These are phyloP conservation scores for Aeschynomene evenia DNA, from an alignment of 306 rosid species.

Conservation along the genomic window DNA sequence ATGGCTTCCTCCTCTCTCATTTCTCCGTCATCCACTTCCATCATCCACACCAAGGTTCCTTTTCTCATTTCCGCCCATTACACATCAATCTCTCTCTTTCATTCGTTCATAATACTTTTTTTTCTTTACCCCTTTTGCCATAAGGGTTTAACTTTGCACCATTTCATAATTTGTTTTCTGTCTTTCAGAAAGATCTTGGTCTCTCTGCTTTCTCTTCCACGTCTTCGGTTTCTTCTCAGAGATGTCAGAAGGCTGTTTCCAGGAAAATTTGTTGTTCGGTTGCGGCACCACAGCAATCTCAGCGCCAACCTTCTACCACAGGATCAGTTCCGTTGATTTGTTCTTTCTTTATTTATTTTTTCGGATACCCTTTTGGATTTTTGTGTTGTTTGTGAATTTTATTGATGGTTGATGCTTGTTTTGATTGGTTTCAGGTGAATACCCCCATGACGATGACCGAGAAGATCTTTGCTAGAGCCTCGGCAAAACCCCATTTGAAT, in stretches of 20 bases:
- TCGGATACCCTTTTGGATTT: constrained; percentile 11
- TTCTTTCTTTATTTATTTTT: neutral
- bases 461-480: constrained; percentile 82
- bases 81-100: neutral
- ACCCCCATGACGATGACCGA: constrained; percentile 93
- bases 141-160: constrained; percentile 7
- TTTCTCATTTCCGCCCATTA: neutral
- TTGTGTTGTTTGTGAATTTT: neutral
- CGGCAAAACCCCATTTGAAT: constrained; percentile 64
- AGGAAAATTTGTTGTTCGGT: constrained; percentile 64
- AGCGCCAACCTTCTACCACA: constrained; percentile 74
- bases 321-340: constrained; percentile 60
- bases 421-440: constrained; percentile 56
- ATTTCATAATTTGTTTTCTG: constrained; percentile 2
- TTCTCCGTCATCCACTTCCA: constrained; percentile 47
- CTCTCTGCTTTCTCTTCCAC: constrained; percentile 49
- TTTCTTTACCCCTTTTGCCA: neutral
- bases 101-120: neutral
- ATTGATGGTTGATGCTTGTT: constrained; percentile 13
- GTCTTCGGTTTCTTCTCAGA: constrained; percentile 34
- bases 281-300: constrained; percentile 66
- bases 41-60: constrained; percentile 50
- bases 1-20: constrained; percentile 53
- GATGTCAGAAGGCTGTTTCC: constrained; percentile 43
- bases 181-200: constrained; percentile 47